phyloP scores from a whole-genome alignment of 228 moss, liverwort and hornwort genomes.

The Sphagnum fallax region DNA sequence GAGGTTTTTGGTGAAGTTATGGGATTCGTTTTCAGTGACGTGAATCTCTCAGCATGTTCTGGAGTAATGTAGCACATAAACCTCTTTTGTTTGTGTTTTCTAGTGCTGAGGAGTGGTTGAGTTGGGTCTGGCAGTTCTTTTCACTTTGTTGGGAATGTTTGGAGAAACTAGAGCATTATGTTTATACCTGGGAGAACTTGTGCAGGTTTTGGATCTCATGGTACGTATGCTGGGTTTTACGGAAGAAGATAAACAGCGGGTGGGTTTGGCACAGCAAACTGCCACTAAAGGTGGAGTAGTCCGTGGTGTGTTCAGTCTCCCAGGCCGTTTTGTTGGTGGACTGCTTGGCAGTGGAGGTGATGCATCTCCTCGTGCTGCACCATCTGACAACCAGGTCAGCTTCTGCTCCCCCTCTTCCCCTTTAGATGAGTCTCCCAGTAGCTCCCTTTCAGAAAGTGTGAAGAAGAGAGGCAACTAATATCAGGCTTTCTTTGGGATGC shows the following conservation, averaged over 20 bases:
- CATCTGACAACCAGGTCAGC: conserved; percentile 73
- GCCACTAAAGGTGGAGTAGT: conserved; percentile 84
- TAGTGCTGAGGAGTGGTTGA: too few relatives aligned
- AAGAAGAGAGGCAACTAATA: conserved; percentile 1
- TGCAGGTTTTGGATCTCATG: conserved; percentile 95
- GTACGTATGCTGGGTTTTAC: conserved; percentile 97
- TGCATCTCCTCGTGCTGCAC: conserved; percentile 22
- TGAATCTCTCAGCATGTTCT: too few relatives aligned
- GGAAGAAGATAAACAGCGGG: conserved; percentile 85
- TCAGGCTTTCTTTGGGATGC: conserved; percentile 9
- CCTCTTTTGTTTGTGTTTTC: too few relatives aligned
- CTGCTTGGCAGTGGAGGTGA: conserved; percentile 64
- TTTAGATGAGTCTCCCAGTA: too few relatives aligned
- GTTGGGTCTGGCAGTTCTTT: too few relatives aligned
- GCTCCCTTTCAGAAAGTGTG: not conserved
- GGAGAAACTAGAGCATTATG: too few relatives aligned
- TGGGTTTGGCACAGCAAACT: conserved; percentile 83
- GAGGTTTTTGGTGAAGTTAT: not conserved
- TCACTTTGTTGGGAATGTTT: too few relatives aligned
- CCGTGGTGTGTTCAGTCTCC: conserved; percentile 83
- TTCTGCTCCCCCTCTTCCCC: not conserved
- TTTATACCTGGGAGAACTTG: not conserved
- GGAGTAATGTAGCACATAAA: too few relatives aligned
- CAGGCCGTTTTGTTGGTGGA: conserved; percentile 88
- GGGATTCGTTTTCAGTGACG: too few relatives aligned